phyloP scores from a whole-genome alignment of 2,329 filamentous ascomycete genomes.

The Phyllosticta citribraziliensis region DNA sequence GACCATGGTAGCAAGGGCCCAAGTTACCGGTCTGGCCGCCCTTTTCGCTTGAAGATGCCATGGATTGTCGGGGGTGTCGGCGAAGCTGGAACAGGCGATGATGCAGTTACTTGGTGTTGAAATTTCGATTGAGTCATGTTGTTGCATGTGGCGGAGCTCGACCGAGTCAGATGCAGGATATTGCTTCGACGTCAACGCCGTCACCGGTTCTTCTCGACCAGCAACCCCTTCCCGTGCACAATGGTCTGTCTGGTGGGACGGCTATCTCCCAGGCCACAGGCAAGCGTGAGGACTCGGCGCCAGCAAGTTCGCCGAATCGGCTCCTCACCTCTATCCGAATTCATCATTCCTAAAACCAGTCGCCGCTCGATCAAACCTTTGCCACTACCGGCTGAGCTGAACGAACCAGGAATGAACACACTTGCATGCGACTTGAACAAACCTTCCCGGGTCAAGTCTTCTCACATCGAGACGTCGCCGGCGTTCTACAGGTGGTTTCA shows the following conservation, averaged over 20 bases:
- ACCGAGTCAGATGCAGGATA: neutral
- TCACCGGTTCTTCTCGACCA: neutral
- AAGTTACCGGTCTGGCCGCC: slow-evolving; percentile 6
- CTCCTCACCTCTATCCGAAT: neutral
- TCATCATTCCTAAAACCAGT: neutral
- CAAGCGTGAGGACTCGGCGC: neutral
- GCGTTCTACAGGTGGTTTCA: neutral
- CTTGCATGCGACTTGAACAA: neutral
- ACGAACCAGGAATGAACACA: neutral
- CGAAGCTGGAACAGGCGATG: neutral
- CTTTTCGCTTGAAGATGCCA: slow-evolving; percentile 4
- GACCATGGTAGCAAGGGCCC: neutral
- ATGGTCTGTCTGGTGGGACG: slow-evolving; percentile 18
- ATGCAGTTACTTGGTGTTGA: slow-evolving; percentile 9
- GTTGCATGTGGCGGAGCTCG: neutral
- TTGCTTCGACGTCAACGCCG: neutral
- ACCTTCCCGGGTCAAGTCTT: neutral
- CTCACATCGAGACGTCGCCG: neutral
- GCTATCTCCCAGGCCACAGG: slow-evolving; percentile 19
- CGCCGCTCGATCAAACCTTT: neutral
- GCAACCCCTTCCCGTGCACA: slow-evolving; percentile 13
- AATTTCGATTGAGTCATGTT: slow-evolving; percentile 8
- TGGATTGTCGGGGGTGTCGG: slow-evolving; percentile 1
- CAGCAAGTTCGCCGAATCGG: neutral
- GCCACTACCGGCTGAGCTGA: neutral